phyloP scores from a whole-genome alignment of 1,284 basidiomycete genomes.

The Trichosporon asahii region DNA sequence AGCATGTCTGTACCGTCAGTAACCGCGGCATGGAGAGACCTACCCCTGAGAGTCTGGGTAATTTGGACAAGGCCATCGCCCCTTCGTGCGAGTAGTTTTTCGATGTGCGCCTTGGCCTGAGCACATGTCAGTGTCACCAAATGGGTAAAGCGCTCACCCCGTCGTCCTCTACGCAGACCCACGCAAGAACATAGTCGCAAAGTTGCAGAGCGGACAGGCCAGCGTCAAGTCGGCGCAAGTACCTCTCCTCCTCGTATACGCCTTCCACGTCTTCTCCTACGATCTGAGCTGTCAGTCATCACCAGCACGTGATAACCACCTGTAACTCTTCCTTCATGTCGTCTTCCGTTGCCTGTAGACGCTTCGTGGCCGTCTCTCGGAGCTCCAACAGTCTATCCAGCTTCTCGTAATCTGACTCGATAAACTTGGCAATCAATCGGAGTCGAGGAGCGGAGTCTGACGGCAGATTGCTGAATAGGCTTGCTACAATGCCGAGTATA shows the following conservation, averaged over 20 bases:
- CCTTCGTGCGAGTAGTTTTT: slow-evolving; percentile 70
- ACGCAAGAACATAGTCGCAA: slow-evolving; percentile 87
- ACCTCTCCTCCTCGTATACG: slow-evolving; percentile 72
- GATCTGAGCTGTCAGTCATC: slow-evolving; percentile 51
- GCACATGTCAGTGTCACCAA: background rate
- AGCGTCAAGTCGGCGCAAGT: slow-evolving; percentile 75
- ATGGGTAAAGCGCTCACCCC: slow-evolving; percentile 63
- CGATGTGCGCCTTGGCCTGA: slow-evolving; percentile 61
- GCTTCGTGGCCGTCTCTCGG: slow-evolving; percentile 63
- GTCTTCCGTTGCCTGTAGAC: slow-evolving; percentile 61
- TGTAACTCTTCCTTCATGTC: slow-evolving; percentile 66
- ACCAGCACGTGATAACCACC: slow-evolving; percentile 51
- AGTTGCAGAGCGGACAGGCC: slow-evolving; percentile 87
- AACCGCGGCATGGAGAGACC: background rate
- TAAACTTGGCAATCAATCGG: slow-evolving; percentile 87
- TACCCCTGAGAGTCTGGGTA: slow-evolving; percentile 39
- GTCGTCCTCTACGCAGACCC: slow-evolving; percentile 97
- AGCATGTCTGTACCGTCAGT: slow-evolving; percentile 32
- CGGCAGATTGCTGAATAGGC: slow-evolving; percentile 80
- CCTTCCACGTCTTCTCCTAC: slow-evolving; percentile 61
- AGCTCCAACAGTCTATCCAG: slow-evolving; percentile 87
- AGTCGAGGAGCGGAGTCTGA: slow-evolving; percentile 79
- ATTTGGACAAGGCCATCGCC: slow-evolving; percentile 48
- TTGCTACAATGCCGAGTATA: slow-evolving; percentile 80
- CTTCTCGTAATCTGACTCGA: slow-evolving; percentile 86